Conservation (phyloP, 108 stramenopile genomes). For the Craspedostauros australis region DNA sequence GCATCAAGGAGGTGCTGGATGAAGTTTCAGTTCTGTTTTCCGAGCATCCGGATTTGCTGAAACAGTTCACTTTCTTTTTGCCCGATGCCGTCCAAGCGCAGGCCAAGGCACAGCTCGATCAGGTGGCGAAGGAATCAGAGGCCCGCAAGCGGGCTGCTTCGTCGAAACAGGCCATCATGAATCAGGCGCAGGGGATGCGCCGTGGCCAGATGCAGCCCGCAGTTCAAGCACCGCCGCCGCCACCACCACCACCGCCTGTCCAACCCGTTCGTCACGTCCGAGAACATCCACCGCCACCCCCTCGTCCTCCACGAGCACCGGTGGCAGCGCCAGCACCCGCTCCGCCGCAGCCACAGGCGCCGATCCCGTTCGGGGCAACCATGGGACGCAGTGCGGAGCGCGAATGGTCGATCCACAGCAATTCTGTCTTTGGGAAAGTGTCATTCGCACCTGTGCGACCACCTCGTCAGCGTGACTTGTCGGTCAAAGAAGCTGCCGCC, state of each 20-base stretch:
- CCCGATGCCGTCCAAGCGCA: conserved; percentile 98
- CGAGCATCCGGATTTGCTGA: conserved; percentile 96
- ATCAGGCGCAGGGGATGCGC: conserved; percentile 21
- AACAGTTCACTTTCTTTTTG: conserved; percentile 98
- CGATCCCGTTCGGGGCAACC: conserved; percentile 77
- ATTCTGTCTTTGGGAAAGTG: conserved; percentile 63
- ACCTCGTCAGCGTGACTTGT: conserved; percentile 55
- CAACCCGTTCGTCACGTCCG: conserved; percentile 1
- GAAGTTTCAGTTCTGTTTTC: conserved; percentile 94
- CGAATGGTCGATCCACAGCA: conserved; percentile 58
- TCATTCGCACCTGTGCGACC: conserved; percentile 74
- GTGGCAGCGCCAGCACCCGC: conserved; percentile 7
- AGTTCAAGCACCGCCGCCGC: not conserved
- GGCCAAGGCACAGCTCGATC: conserved; percentile 86
- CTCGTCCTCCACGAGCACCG: conserved; percentile 10
- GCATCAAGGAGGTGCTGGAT: conserved; percentile 95
- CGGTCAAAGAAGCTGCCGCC: conserved; percentile 53
- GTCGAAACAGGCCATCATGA: conserved; percentile 18
- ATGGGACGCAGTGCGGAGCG: conserved; percentile 61
- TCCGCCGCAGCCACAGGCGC: conserved; percentile 22
- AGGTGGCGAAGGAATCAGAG: conserved; percentile 80
- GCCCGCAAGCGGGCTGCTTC: conserved; percentile 49
- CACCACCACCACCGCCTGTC: not conserved
- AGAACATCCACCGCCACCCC: conserved; percentile 4
- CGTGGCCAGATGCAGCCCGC: conserved; percentile 13